Evolutionary conservation across 176 grass and related monocot species (phyloP).

Genomic region (Poa pratensis): DNA sequence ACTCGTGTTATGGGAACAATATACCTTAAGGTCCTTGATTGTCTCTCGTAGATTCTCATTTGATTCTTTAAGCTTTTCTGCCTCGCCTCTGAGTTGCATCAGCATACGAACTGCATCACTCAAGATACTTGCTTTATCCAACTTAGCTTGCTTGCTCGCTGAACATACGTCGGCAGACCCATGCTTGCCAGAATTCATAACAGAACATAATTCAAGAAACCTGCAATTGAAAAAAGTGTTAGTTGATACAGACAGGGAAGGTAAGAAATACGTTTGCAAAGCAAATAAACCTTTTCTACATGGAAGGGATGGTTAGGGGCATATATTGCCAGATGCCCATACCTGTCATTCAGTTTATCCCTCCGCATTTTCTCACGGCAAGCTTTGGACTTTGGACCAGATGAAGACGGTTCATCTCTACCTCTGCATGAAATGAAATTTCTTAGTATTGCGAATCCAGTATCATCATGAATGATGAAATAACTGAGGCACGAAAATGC

Average conservation of each 20-base stretch:
- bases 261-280: background rate
- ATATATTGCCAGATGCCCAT: background rate
- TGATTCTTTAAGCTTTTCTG: constrained; percentile 67
- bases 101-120: constrained; percentile 56
- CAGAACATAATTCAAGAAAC: constrained; percentile 66
- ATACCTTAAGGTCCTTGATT: constrained; percentile 79
- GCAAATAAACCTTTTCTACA: background rate
- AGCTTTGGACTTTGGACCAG: constrained; percentile 68
- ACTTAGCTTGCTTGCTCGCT: constrained; percentile 51
- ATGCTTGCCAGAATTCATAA: constrained; percentile 64
- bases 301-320: background rate
- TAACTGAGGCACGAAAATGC: background rate
- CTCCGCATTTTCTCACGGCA: constrained; percentile 80
- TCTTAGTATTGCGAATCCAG: constrained; percentile 15
- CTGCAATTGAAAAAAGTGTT: constrained; percentile 41
- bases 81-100: constrained; percentile 56
- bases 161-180: background rate
- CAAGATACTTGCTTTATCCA: constrained; percentile 72
- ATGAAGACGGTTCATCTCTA: constrained; percentile 57
- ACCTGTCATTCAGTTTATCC: constrained; percentile 83
- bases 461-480: background rate
- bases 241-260: background rate
- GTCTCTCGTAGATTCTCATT: constrained; percentile 57
- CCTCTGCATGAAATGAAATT: constrained; percentile 44
- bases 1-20: background rate